phyloP scores from a whole-genome alignment of 2,329 filamentous ascomycete genomes.

The Pestalotiopsis sp. region DNA sequence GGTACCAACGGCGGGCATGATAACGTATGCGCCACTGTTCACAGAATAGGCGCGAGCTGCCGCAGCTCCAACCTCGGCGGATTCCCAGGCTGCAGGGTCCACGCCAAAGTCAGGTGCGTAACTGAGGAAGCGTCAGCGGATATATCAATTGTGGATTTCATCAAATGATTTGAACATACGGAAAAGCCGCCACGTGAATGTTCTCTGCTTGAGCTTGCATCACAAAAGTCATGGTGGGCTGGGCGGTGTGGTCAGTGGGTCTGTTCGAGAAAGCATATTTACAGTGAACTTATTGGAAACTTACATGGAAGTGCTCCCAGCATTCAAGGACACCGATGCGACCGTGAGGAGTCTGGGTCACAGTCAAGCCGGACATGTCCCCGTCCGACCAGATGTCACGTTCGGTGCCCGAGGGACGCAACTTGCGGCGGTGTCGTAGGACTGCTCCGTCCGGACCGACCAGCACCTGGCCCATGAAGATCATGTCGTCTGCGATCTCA shows the following conservation, averaged over 20 bases:
- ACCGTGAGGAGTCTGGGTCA: neutral
- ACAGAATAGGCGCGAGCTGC: neutral
- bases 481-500: neutral
- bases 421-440: neutral
- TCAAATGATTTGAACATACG: neutral
- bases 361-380: neutral
- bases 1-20: neutral
- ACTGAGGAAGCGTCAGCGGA: neutral
- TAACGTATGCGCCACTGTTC: neutral
- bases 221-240: slow-evolving; percentile 1
- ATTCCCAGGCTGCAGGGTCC: neutral
- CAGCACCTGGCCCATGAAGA: neutral
- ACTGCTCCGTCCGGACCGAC: neutral
- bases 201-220: slow-evolving; percentile 1
- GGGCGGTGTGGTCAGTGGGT: neutral
- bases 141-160: neutral
- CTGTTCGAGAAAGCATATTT: neutral
- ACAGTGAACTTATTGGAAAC: neutral
- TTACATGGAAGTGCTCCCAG: neutral
- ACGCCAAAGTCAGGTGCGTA: neutral
- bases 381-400: neutral
- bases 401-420: neutral
- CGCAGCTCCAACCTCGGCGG: neutral
- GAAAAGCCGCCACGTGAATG: neutral
- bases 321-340: neutral